Base-by-base conservation (phyloP, 352 stramenopile species). In the Globisporangium rhizosaccharum region DNA sequence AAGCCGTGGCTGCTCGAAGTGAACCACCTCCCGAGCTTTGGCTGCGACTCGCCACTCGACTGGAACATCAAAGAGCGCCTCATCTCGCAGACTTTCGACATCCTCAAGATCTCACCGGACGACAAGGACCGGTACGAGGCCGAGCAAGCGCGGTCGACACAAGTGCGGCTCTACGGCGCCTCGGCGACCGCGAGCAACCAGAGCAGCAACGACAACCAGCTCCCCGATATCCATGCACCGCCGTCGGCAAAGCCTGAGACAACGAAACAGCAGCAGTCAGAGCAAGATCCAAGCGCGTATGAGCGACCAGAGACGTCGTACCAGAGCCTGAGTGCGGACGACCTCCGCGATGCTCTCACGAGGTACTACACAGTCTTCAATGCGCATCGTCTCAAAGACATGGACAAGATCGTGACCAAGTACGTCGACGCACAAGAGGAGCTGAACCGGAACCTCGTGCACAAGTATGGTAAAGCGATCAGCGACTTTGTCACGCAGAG, bases 1-100 rank as follows among this genome's bases (percentile, higher is more conserved):
- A 97, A 97, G 59, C 94, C 96, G 7, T 98, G 90, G 84, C 72
- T 99, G 18, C 94, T 99, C 11, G 97, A 99, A 62, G 96, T 99
- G 30, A 99, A 99, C 67, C 94, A 98, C 64, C 55, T 99, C 10
- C 92, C 96, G 51, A 94, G 88, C 61, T 98, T 98, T 74, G 92
- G 85, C 3, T 98, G 93, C 51, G 97, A 99, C 62, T 97, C 90
- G 30, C 83, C 85, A 14, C 64, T 99, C 12, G 97, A 99, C 71
- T 88, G 82, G 78, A 85, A 92, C 56, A 95, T 99, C 67, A 99
- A 99, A 68, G 85, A 92, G 59, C 82, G 89, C 17, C 79, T 98
- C 3, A 97, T 98, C 46, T 86, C 79, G 8, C 88, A 98, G 71
- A 92, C 92, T 0, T 87, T 98, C 15, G 82, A 90, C 57, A 77